These are phyloP conservation scores for Austroboletus eburneus DNA, from an alignment of 768 basidiomycete genomes.

Conservation along the genomic window DNA sequence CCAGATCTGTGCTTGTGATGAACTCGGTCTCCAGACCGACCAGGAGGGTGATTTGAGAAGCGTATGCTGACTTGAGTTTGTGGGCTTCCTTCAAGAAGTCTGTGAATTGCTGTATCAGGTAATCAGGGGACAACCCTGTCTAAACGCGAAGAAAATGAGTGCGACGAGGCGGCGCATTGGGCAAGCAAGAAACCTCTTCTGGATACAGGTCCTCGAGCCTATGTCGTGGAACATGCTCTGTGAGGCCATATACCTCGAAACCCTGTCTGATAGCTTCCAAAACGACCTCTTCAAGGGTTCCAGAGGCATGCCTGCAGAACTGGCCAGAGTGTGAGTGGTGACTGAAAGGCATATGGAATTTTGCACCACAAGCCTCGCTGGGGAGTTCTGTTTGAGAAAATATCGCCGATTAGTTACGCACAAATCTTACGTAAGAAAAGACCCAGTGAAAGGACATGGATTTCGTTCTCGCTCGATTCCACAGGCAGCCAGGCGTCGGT, in stretches of 20 bases:
- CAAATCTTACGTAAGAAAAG: conserved; percentile 16
- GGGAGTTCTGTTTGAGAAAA: neutral
- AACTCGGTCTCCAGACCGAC: conserved; percentile 93
- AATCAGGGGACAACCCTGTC: conserved; percentile 49
- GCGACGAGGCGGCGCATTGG: neutral
- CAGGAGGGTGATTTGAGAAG: conserved; percentile 64
- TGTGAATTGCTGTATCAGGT: conserved; percentile 62
- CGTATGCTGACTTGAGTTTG: conserved; percentile 62
- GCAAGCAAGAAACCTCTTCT: conserved; percentile 69
- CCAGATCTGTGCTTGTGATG: conserved; percentile 67
- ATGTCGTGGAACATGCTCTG: conserved; percentile 93
- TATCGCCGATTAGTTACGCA: neutral
- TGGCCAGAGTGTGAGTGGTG: conserved; percentile 93
- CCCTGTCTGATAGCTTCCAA: conserved; percentile 71
- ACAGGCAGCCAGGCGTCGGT: neutral
- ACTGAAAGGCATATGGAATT: conserved; percentile 60
- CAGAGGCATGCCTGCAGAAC: conserved; percentile 87
- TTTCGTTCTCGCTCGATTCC: neutral
- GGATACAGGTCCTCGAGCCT: conserved; percentile 81
- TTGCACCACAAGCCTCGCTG: neutral
- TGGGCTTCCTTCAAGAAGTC: conserved; percentile 76
- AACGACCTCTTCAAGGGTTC: conserved; percentile 78
- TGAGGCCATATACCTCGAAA: conserved; percentile 81
- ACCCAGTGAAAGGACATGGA: neutral
- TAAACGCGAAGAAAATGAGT: conserved; percentile 31